phyloP scores from a whole-genome alignment of 495 filamentous ascomycete species.

The Aspergillus saccharolyticus region DNA sequence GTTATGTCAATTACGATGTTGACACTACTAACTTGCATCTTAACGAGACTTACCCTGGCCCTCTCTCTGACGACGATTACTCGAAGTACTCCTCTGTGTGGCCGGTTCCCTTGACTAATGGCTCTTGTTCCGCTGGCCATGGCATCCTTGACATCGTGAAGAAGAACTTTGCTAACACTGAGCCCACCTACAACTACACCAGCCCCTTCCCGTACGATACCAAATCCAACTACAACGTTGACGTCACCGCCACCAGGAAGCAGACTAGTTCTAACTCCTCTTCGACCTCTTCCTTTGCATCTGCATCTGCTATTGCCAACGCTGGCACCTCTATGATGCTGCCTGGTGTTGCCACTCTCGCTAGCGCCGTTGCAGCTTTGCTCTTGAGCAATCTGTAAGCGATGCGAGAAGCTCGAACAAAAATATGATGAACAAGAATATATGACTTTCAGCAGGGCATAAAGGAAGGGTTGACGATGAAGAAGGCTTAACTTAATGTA shows the following conservation, averaged over 20 bases:
- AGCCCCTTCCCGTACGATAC: slow-evolving; percentile 39
- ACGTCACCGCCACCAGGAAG: slow-evolving; percentile 29
- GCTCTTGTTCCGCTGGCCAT: slow-evolving; percentile 41
- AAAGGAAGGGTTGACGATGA: background rate
- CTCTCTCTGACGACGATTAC: slow-evolving; percentile 32
- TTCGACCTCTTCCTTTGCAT: background rate
- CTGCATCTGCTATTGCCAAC: slow-evolving; percentile 3
- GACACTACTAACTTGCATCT: slow-evolving; percentile 38
- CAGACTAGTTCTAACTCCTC: background rate
- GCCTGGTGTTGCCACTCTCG: background rate
- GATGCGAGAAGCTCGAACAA: background rate
- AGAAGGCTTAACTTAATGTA: background rate
- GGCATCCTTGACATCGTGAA: slow-evolving; percentile 42
- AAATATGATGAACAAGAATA: background rate
- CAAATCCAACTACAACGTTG: slow-evolving; percentile 28
- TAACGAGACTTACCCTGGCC: slow-evolving; percentile 47
- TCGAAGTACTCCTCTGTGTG: slow-evolving; percentile 33
- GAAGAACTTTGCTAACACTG: slow-evolving; percentile 29
- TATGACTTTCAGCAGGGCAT: background rate
- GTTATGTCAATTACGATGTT: slow-evolving; percentile 50
- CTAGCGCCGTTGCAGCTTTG: background rate
- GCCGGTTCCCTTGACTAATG: slow-evolving; percentile 38
- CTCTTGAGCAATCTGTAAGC: background rate
- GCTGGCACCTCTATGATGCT: slow-evolving; percentile 1
- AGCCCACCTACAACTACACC: slow-evolving; percentile 40